Percentiles rank a stretch among this genome's conserved stretches.
phyloP scores from a whole-genome alignment of 257 asterid species.

The Nicotiana undulata region DNA sequence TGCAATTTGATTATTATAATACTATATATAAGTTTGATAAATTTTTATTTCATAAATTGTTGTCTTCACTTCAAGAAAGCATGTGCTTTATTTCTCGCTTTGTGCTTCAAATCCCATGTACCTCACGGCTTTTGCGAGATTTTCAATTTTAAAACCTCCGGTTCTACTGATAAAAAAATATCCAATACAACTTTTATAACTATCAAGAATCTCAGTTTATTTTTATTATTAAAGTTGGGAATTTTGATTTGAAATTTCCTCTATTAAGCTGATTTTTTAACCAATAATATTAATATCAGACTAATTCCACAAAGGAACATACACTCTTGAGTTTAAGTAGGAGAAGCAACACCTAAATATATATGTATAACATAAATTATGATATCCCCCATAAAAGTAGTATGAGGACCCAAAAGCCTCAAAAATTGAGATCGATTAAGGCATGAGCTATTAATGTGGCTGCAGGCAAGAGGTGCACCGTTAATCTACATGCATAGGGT shows the following conservation, averaged over 20 bases:
- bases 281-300: neutral
- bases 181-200: neutral
- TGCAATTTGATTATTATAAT: no score
- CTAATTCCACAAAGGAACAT: neutral
- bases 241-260: neutral
- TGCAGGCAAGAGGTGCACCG: neutral
- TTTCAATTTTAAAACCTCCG: no score
- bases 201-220: neutral
- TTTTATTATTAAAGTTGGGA: no score
- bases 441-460: neutral
- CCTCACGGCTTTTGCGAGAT: no score
- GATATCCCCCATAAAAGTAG: neutral
- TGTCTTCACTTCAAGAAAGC: no score
- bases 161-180: no score
- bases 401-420: neutral
- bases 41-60: no score
- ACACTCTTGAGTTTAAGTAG: neutral
- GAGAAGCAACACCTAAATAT: neutral
- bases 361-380: neutral
- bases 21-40: no score
- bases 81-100: no score
- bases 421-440: neutral
- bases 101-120: no score
- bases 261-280: neutral
- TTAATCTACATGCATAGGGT: neutral